These are phyloP conservation scores for Rhododendron simsii DNA, from an alignment of 148 eudicot species.

Conservation along the genomic window DNA sequence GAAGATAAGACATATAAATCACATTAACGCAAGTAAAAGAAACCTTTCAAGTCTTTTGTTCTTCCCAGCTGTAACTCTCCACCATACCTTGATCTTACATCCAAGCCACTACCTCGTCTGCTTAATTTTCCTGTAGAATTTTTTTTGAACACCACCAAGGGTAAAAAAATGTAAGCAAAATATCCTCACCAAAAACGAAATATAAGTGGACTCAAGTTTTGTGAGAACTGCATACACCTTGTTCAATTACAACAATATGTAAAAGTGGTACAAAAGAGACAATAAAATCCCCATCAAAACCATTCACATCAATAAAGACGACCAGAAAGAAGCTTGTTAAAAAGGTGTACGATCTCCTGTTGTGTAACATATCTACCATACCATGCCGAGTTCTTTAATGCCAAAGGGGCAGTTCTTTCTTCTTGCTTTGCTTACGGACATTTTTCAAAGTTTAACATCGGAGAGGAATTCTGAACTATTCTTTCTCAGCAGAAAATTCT, in stretches of 20 bases:
- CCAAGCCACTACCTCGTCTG: conserved; percentile 47
- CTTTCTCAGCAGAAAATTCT: neutral
- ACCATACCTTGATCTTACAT: conserved; percentile 52
- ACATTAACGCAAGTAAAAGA: neutral
- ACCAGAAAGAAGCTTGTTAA: neutral
- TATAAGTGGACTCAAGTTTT: neutral
- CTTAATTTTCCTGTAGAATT: conserved; percentile 41
- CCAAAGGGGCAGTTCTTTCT: neutral
- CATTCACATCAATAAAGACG: neutral
- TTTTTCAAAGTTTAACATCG: neutral
- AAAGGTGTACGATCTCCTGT: neutral
- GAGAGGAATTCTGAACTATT: neutral
- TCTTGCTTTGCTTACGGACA: conserved; percentile 3
- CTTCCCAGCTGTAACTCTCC: neutral
- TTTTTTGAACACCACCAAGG: neutral
- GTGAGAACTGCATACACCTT: neutral
- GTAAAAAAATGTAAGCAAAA: neutral
- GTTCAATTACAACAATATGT: neutral
- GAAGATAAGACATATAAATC: conserved; percentile 7
- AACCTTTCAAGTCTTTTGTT: neutral
- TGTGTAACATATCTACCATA: neutral
- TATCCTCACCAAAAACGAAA: neutral
- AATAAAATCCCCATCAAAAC: neutral
- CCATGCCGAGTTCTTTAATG: neutral
- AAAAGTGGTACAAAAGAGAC: neutral